Evolutionary conservation across 768 basidiomycete genomes (phyloP).

Genomic region (Lentinula raphanica): DNA sequence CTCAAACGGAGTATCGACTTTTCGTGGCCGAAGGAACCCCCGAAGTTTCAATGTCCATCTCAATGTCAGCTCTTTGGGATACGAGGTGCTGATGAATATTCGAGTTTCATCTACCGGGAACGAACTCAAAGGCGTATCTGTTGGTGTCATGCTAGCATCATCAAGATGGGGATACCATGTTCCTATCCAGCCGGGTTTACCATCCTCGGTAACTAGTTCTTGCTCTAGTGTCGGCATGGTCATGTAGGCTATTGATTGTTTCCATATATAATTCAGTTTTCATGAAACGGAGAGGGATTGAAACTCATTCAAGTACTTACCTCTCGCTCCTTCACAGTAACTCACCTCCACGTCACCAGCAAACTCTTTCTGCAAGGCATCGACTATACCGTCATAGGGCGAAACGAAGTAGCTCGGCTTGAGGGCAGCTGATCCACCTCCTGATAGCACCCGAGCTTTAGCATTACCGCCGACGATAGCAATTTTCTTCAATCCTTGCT

Average conservation of each 20-base stretch:
- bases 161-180: conserved; percentile 54
- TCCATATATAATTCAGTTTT: not conserved
- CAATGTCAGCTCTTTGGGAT: conserved; percentile 53
- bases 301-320: conserved; percentile 31
- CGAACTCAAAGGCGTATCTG: conserved; percentile 37
- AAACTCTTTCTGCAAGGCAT: conserved; percentile 38
- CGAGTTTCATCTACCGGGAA: conserved; percentile 55
- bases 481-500: conserved; percentile 50
- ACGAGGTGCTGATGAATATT: conserved; percentile 55
- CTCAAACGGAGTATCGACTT: conserved; percentile 55
- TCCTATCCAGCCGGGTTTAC: conserved; percentile 63
- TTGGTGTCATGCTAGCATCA: conserved; percentile 50
- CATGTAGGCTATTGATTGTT: conserved; percentile 49
- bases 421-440: conserved; percentile 69
- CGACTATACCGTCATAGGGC: conserved; percentile 71
- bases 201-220: conserved; percentile 53
- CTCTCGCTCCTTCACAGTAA: conserved; percentile 65
- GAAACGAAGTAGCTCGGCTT: conserved; percentile 72
- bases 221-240: conserved; percentile 64
- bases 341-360: conserved; percentile 45
- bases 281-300: not conserved
- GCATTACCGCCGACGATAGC: conserved; percentile 75
- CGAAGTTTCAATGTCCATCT: conserved; percentile 58
- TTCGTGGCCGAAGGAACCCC: conserved; percentile 54
- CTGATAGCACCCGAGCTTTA: conserved; percentile 55